Evolutionary conservation across 345 rosid species (phyloP).

Genomic region (Hibiscus tridactylites): DNA sequence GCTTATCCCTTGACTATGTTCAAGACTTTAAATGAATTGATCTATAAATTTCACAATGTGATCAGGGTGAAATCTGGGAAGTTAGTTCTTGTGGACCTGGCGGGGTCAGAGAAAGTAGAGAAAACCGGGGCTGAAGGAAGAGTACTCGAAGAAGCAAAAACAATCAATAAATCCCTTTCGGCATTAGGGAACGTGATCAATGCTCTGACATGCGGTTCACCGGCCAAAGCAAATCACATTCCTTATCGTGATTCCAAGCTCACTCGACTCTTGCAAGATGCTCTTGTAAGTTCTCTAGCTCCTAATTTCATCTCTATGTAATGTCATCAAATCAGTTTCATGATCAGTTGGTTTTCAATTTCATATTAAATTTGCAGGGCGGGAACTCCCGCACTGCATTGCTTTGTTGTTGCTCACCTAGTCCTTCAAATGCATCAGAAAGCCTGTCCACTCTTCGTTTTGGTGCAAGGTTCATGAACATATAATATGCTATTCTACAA

Average conservation of each 20-base stretch:
- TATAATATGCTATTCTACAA: neutral
- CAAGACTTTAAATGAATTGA: neutral
- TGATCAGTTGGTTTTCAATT: slow-evolving; percentile 8
- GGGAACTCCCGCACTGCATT: slow-evolving; percentile 76
- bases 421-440: slow-evolving; percentile 70
- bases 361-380: slow-evolving; percentile 41
- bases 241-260: slow-evolving; percentile 94
- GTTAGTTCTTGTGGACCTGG: slow-evolving; percentile 76
- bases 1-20: slow-evolving; percentile 2
- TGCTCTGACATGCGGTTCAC: slow-evolving; percentile 68
- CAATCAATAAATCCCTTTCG: slow-evolving; percentile 86
- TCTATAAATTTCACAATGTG: slow-evolving; percentile 10
- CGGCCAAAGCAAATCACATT: slow-evolving; percentile 55
- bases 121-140: slow-evolving; percentile 96
- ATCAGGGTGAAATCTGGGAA: slow-evolving; percentile 57
- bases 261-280: slow-evolving; percentile 79
- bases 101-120: slow-evolving; percentile 92
- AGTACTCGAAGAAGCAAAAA: slow-evolving; percentile 90
- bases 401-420: slow-evolving; percentile 89
- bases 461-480: slow-evolving; percentile 60
- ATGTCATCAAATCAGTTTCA: neutral
- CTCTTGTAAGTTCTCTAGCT: slow-evolving; percentile 48
- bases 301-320: slow-evolving; percentile 3
- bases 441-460: slow-evolving; percentile 84
- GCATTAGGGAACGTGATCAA: slow-evolving; percentile 80